Conservation (phyloP, 2,329 filamentous ascomycete genomes). For the Lachnum nothofagi region DNA sequence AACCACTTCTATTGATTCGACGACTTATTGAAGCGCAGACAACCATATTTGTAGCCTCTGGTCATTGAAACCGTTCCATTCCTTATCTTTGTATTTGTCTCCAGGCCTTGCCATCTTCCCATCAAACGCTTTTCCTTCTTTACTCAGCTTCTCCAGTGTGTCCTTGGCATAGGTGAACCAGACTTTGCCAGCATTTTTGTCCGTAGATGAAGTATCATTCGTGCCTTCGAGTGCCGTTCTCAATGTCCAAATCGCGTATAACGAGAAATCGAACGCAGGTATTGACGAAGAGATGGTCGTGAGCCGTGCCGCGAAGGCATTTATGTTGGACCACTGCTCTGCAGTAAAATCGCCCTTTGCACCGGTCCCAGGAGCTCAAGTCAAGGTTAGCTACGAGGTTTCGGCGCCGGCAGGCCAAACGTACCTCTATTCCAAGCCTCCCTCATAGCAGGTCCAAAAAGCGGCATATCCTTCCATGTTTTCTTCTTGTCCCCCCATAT, state of each 20-base stretch:
- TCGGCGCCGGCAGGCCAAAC: background rate
- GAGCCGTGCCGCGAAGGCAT: slow-evolving; percentile 28
- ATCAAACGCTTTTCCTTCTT: slow-evolving; percentile 7
- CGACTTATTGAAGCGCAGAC: slow-evolving; percentile 4
- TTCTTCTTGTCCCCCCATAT: slow-evolving; percentile 19
- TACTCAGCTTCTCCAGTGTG: slow-evolving; percentile 15
- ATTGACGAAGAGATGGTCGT: slow-evolving; percentile 16
- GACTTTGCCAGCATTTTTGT: slow-evolving; percentile 20
- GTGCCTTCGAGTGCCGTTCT: slow-evolving; percentile 28
- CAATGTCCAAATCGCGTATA: slow-evolving; percentile 30
- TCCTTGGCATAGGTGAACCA: slow-evolving; percentile 25
- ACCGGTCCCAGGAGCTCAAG: slow-evolving; percentile 8
- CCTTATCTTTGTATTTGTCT: slow-evolving; percentile 17
- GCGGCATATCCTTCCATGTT: slow-evolving; percentile 31
- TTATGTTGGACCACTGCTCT: slow-evolving; percentile 19
- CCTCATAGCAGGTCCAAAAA: slow-evolving; percentile 26
- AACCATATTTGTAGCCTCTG: slow-evolving; percentile 29
- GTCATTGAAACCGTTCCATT: slow-evolving; percentile 29
- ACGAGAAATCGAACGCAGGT: slow-evolving; percentile 26
- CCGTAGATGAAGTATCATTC: slow-evolving; percentile 7
- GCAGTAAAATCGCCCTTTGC: slow-evolving; percentile 13
- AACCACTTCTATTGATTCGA: no score
- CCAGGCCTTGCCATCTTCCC: slow-evolving; percentile 19
- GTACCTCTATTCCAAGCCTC: slow-evolving; percentile 31
- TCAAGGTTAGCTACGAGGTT: slow-evolving; percentile 2